Evolutionary conservation across 495 filamentous ascomycete genomes (phyloP).

Genomic region (Daldinia grandis): DNA sequence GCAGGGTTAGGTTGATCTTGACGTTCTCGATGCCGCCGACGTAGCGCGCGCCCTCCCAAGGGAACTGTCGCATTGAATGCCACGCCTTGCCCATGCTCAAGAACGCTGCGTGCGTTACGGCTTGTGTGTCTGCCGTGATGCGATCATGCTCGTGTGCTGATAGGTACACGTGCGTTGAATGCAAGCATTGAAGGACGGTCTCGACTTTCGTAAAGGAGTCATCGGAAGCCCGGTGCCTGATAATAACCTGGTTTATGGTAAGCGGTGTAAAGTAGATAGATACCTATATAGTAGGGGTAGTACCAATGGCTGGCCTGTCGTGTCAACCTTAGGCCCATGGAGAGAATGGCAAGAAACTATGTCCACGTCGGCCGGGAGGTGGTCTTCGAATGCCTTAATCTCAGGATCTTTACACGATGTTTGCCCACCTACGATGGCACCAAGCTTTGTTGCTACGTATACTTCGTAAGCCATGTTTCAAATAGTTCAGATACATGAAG

Average conservation of each 20-base stretch:
- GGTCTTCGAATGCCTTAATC: slow-evolving; percentile 88
- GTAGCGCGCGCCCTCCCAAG: slow-evolving; percentile 93
- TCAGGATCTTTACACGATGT: slow-evolving; percentile 98
- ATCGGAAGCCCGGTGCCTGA: slow-evolving; percentile 87
- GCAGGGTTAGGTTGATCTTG: slow-evolving; percentile 96
- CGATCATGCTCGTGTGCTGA: slow-evolving; percentile 88
- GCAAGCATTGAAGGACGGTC: slow-evolving; percentile 79
- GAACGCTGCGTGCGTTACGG: slow-evolving; percentile 96
- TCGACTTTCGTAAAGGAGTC: slow-evolving; percentile 80
- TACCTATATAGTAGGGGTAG: slow-evolving; percentile 21
- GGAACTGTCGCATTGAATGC: slow-evolving; percentile 91
- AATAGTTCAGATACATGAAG: slow-evolving; percentile 30
- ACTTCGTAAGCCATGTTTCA: slow-evolving; percentile 14
- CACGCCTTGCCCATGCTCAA: slow-evolving; percentile 97
- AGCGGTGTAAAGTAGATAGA: neutral
- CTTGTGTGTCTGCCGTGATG: slow-evolving; percentile 97
- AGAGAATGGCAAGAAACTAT: slow-evolving; percentile 97
- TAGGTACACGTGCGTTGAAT: slow-evolving; percentile 83
- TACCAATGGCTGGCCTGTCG: slow-evolving; percentile 86
- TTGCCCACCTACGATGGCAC: slow-evolving; percentile 95
- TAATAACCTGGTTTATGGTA: slow-evolving; percentile 68
- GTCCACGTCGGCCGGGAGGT: slow-evolving; percentile 87
- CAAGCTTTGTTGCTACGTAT: slow-evolving; percentile 81
- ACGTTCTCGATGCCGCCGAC: slow-evolving; percentile 98
- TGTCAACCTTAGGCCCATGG: slow-evolving; percentile 90